A percentile compares a stretch with the other conserved stretches of the same genome.
Conservation (phyloP, 139 green algal species). For the Tetratostichococcus sp. region DNA sequence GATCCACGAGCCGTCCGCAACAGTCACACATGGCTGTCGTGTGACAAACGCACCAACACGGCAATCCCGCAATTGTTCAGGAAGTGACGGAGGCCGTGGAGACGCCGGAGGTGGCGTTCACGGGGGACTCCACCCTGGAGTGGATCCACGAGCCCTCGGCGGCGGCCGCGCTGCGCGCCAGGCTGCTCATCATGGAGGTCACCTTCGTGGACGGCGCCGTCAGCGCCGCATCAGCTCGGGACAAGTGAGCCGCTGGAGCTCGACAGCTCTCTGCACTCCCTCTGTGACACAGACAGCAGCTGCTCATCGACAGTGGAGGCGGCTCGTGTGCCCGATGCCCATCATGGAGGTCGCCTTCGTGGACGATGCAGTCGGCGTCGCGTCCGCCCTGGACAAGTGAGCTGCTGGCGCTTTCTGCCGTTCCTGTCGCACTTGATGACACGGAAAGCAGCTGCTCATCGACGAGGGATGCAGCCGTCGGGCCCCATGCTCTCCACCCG, state of each 20-base stretch:
- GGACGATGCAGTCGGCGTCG: conserved; percentile 44
- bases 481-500: conserved; percentile 69
- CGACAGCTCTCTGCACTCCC: no score
- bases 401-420: no score
- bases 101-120: conserved; percentile 77
- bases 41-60: no score
- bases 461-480: no score
- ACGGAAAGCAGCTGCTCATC: no score
- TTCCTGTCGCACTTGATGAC: no score
- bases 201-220: conserved; percentile 66
- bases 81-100: conserved; percentile 49
- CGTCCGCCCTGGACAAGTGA: conserved; percentile 18
- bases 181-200: conserved; percentile 67
- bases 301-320: conserved; percentile 10
- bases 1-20: no score
- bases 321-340: no score
- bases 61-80: not conserved
- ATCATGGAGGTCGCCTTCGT: conserved; percentile 69
- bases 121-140: conserved; percentile 71
- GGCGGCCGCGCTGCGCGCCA: conserved; percentile 45
- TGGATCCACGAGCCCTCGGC: conserved; percentile 47
- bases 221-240: conserved; percentile 19
- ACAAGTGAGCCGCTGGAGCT: conserved; percentile 1
- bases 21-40: no score
- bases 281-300: no score